Conservation (phyloP, 2,329 filamentous ascomycete species). For the Pseudocercospora cruenta region DNA sequence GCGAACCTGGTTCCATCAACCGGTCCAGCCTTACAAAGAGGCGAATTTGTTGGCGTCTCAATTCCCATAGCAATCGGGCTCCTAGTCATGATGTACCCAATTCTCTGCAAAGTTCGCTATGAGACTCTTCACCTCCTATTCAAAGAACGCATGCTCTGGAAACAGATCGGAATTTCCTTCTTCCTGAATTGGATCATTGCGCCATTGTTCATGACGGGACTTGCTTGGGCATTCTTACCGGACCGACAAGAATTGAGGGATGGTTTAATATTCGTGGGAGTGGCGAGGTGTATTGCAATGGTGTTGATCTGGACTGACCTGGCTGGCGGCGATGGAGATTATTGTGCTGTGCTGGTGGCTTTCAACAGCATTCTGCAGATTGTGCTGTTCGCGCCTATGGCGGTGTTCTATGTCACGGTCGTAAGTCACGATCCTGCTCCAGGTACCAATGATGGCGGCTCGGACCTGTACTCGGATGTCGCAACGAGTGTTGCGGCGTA, state of each 20-base stretch:
- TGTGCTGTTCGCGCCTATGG: conserved; percentile 50
- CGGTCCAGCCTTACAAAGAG: conserved; percentile 66
- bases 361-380: conserved; percentile 55
- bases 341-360: conserved; percentile 68
- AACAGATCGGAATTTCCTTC: conserved; percentile 76
- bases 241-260: conserved; percentile 54
- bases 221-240: conserved; percentile 66
- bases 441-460: conserved; percentile 19
- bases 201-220: conserved; percentile 76
- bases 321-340: conserved; percentile 76
- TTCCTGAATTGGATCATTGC: conserved; percentile 82
- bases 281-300: conserved; percentile 89
- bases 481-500: conserved; percentile 84
- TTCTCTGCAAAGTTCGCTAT: conserved; percentile 82
- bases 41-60: conserved; percentile 72
- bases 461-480: conserved; percentile 52
- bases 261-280: conserved; percentile 77
- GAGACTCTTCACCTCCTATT: conserved; percentile 73
- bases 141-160: conserved; percentile 66
- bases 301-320: conserved; percentile 78
- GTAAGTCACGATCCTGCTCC: conserved; percentile 56
- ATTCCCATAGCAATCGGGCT: conserved; percentile 71
- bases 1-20: conserved; percentile 73
- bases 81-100: conserved; percentile 93
- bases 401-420: conserved; percentile 62